A percentile compares a stretch with the other conserved stretches of the same genome.
These are phyloP conservation scores for Geotrichum histeridarum DNA, from an alignment of 1,139 yeast species.

Conservation along the genomic window DNA sequence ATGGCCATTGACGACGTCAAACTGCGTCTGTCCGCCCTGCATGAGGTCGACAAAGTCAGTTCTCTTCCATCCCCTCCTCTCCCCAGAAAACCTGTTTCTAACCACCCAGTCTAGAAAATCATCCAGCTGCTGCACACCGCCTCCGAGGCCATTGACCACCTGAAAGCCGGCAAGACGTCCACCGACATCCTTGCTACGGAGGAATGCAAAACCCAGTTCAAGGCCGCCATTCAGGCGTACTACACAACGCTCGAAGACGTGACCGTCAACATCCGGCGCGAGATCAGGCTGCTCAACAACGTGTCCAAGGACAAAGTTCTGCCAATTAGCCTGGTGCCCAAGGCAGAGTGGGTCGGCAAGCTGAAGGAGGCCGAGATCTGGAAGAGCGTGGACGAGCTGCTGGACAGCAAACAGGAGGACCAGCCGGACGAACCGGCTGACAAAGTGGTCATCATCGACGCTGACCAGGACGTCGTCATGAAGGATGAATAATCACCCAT, in stretches of 20 bases:
- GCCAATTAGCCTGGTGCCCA: slow-evolving; percentile 35
- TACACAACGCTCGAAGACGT: slow-evolving; percentile 35
- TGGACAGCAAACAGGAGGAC: neutral
- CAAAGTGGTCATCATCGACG: neutral
- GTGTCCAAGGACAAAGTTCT: slow-evolving; percentile 40
- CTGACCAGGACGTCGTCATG: slow-evolving; percentile 6
- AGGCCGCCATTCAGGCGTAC: slow-evolving; percentile 31
- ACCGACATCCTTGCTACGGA: slow-evolving; percentile 24
- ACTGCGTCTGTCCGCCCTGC: slow-evolving; percentile 38
- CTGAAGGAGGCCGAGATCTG: slow-evolving; percentile 35
- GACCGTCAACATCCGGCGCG: slow-evolving; percentile 40
- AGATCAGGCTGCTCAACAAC: slow-evolving; percentile 39
- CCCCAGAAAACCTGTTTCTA: neutral
- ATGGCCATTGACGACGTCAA: slow-evolving; percentile 36
- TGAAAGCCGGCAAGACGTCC: slow-evolving; percentile 38
- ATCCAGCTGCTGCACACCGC: slow-evolving; percentile 40
- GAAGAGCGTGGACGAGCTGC: slow-evolving; percentile 25
- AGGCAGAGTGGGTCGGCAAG: slow-evolving; percentile 38
- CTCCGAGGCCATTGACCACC: slow-evolving; percentile 39
- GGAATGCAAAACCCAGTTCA: slow-evolving; percentile 33
- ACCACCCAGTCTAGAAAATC: slow-evolving; percentile 28
- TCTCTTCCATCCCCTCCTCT: neutral
- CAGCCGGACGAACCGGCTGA: neutral
- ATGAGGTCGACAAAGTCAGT: slow-evolving; percentile 37
- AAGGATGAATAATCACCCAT: neutral